These are phyloP conservation scores for Nitzschia palea DNA, from an alignment of 108 stramenopile genomes.

Conservation along the genomic window DNA sequence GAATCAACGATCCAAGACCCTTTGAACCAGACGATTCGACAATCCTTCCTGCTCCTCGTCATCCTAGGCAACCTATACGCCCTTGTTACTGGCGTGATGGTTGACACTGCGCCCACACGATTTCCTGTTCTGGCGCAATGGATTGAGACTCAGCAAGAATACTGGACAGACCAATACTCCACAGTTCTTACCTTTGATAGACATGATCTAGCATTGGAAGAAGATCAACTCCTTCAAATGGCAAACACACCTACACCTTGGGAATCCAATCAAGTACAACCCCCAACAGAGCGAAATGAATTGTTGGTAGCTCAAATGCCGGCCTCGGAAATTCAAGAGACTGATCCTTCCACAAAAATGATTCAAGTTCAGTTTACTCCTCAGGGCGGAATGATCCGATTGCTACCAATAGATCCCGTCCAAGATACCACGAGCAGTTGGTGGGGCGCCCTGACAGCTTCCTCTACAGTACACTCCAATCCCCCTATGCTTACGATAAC, in stretches of 20 bases:
- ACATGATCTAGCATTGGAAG: slow-evolving; percentile 29
- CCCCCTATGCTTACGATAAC: slow-evolving; percentile 1
- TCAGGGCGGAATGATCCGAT: background rate
- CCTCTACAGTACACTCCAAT: background rate
- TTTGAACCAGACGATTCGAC: background rate
- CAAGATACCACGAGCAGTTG: background rate
- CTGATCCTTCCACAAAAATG: too few species aligned
- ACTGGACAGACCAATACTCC: background rate
- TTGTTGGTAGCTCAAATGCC: background rate
- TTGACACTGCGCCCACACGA: too few species aligned
- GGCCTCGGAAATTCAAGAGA: too few species aligned
- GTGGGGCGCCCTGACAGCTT: slow-evolving; percentile 3
- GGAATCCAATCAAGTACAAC: background rate
- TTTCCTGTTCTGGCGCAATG: slow-evolving; percentile 9
- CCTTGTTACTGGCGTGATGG: background rate
- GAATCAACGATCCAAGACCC: background rate
- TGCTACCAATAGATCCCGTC: too few species aligned
- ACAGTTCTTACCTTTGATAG: slow-evolving; percentile 17
- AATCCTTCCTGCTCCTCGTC: background rate
- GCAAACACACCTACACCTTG: slow-evolving; percentile 30
- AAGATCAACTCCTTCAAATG: slow-evolving; percentile 31
- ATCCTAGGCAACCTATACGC: background rate
- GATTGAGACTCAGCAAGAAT: slow-evolving; percentile 1
- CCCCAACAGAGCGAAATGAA: background rate
- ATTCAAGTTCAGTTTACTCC: too few species aligned